These are phyloP conservation scores for Cordyceps farinosa DNA, from an alignment of 2,329 filamentous ascomycete species.

Conservation along the genomic window DNA sequence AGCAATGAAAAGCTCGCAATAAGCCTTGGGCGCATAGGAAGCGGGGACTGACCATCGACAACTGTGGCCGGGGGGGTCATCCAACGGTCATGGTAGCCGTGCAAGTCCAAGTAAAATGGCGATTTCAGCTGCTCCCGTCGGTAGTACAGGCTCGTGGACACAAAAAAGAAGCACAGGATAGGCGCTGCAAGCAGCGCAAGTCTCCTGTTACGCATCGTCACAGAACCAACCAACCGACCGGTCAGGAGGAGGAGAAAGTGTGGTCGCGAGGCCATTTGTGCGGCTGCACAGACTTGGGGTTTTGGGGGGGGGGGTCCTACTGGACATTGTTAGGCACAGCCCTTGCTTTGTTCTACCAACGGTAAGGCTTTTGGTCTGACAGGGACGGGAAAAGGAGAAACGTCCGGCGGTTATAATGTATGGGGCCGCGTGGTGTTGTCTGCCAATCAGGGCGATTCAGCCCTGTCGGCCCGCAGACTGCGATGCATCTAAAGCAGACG, in stretches of 20 bases:
- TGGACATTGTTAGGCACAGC: background rate
- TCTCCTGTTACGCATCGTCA: conserved; percentile 1
- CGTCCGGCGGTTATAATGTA: conserved; percentile 31
- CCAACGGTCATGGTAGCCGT: conserved; percentile 1
- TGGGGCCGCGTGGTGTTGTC: background rate
- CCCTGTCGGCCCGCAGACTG: background rate
- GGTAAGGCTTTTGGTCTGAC: background rate
- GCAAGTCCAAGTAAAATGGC: background rate
- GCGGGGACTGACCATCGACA: background rate
- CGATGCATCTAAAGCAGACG: background rate
- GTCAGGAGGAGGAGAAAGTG: background rate
- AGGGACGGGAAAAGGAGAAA: background rate
- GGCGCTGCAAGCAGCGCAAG: background rate
- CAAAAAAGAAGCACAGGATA: background rate
- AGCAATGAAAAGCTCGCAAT: background rate
- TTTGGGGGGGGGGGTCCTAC: background rate
- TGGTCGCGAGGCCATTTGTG: background rate
- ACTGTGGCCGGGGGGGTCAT: background rate
- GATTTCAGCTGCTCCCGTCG: background rate
- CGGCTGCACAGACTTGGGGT: background rate
- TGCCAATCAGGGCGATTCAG: background rate
- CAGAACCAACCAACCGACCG: background rate
- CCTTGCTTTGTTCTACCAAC: background rate
- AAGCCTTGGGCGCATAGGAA: background rate
- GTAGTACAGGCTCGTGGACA: background rate